These are phyloP conservation scores for Cicer yamashitae DNA, from an alignment of 306 rosid species.

Conservation along the genomic window DNA sequence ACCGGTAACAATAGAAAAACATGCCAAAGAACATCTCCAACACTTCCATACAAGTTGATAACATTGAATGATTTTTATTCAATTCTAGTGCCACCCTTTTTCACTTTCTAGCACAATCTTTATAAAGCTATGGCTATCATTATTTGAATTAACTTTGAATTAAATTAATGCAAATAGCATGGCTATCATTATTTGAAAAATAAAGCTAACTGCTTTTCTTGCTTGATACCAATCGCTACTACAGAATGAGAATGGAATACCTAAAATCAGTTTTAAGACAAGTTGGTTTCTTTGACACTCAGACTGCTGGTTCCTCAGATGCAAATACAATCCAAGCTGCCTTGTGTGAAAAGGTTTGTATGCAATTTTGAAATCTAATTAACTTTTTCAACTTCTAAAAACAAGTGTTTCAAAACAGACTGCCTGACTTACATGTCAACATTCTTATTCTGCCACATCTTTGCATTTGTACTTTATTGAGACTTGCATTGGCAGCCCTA, in stretches of 20 bases:
- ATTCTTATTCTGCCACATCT: constrained; percentile 81
- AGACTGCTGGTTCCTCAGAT: constrained; percentile 70
- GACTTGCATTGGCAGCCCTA: constrained; percentile 76
- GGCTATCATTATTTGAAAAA: constrained; percentile 7
- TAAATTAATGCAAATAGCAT: constrained; percentile 20
- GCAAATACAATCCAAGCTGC: constrained; percentile 85
- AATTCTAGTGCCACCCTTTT: too few species aligned
- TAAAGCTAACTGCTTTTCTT: constrained; percentile 37
- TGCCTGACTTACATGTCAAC: constrained; percentile 80
- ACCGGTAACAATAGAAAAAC: too few species aligned
- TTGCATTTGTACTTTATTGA: constrained; percentile 79
- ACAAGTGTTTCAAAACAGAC: constrained; percentile 41
- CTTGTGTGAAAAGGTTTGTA: constrained; percentile 74
- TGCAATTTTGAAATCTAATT: constrained; percentile 23
- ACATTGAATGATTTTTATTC: too few species aligned
- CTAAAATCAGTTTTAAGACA: constrained; percentile 81
- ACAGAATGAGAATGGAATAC: constrained; percentile 52
- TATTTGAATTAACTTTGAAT: not conserved
- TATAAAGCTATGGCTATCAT: constrained; percentile 9
- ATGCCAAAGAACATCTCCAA: too few species aligned
- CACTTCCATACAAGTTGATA: too few species aligned
- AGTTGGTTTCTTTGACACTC: constrained; percentile 77
- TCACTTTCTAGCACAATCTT: too few species aligned
- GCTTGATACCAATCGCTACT: constrained; percentile 34
- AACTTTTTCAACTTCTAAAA: not conserved